Evolutionary conservation across 2,329 filamentous ascomycete genomes (phyloP).

Genomic region (Cladosporium austrohemisphaericum): DNA sequence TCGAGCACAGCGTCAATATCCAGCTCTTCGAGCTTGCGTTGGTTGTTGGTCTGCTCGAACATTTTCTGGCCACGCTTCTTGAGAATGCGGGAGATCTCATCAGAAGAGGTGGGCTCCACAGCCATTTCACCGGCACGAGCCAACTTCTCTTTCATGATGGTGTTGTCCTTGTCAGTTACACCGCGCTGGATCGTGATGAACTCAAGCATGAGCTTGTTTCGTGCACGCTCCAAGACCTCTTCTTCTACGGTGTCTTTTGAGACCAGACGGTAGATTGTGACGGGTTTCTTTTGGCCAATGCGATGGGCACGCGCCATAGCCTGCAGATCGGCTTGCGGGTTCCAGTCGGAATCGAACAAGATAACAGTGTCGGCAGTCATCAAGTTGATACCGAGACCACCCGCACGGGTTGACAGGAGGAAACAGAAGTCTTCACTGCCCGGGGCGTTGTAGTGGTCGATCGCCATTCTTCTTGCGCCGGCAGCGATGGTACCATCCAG

Average conservation of each 20-base stretch:
- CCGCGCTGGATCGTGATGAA: slow-evolving; percentile 96
- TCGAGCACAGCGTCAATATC: slow-evolving; percentile 97
- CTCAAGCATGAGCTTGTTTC: slow-evolving; percentile 95
- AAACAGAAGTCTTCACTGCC: slow-evolving; percentile 96
- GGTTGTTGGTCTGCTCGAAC: slow-evolving; percentile 96
- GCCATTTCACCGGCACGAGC: slow-evolving; percentile 54
- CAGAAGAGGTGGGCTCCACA: slow-evolving; percentile 81
- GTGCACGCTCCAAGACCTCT: slow-evolving; percentile 90
- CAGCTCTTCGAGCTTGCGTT: slow-evolving; percentile 91
- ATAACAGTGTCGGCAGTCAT: slow-evolving; percentile 99
- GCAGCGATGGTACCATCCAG: slow-evolving; percentile 93
- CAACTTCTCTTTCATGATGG: slow-evolving; percentile 78
- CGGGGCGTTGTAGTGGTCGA: slow-evolving; percentile 98
- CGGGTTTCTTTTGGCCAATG: slow-evolving; percentile 93
- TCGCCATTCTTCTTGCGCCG: slow-evolving; percentile 81
- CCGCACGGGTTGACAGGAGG: slow-evolving; percentile 87
- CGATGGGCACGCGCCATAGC: slow-evolving; percentile 98
- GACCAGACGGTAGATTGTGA: slow-evolving; percentile 93
- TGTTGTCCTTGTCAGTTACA: slow-evolving; percentile 76
- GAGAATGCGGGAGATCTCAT: slow-evolving; percentile 93
- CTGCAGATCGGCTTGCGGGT: slow-evolving; percentile 94
- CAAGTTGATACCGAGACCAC: slow-evolving; percentile 95
- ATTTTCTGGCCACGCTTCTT: slow-evolving; percentile 98
- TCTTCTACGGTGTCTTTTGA: slow-evolving; percentile 98
- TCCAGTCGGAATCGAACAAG: slow-evolving; percentile 98